Percentiles rank a stretch among this genome's conserved stretches.
Conservation (phyloP, 2,329 filamentous ascomycete genomes). For the Botryotinia globosa region DNA sequence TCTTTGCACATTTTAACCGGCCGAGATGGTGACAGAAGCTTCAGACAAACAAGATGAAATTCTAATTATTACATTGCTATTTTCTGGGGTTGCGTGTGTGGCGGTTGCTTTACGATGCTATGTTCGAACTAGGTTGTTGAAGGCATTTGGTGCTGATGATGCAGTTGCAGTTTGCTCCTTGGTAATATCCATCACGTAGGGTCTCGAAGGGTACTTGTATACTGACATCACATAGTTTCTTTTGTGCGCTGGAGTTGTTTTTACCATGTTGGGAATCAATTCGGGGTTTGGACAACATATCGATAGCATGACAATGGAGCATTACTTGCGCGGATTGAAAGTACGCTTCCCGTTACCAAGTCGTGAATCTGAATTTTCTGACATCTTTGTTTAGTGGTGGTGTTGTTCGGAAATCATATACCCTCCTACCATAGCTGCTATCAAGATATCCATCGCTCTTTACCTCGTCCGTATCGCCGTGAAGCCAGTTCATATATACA, state of each 20-base stretch:
- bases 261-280: constrained; percentile 26
- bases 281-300: constrained; percentile 30
- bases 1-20: neutral
- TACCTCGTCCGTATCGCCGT: constrained; percentile 19
- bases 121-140: constrained; percentile 45
- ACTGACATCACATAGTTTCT: constrained; percentile 23
- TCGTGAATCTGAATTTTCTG: neutral
- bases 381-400: constrained; percentile 26
- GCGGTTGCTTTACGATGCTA: constrained; percentile 45
- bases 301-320: constrained; percentile 12
- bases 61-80: constrained; percentile 30
- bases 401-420: constrained; percentile 41
- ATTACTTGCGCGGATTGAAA: constrained; percentile 25
- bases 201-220: neutral
- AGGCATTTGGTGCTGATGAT: constrained; percentile 47
- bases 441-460: constrained; percentile 17
- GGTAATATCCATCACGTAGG: constrained; percentile 38
- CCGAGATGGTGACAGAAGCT: constrained; percentile 8
- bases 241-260: constrained; percentile 25
- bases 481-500: constrained; percentile 9
- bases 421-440: constrained; percentile 42
- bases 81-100: constrained; percentile 41
- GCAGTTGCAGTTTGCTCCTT: constrained; percentile 47
- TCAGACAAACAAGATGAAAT: constrained; percentile 19
- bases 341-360: constrained; percentile 19